These are phyloP conservation scores for Lactifluus pinguis DNA, from an alignment of 768 basidiomycete genomes.

Conservation along the genomic window DNA sequence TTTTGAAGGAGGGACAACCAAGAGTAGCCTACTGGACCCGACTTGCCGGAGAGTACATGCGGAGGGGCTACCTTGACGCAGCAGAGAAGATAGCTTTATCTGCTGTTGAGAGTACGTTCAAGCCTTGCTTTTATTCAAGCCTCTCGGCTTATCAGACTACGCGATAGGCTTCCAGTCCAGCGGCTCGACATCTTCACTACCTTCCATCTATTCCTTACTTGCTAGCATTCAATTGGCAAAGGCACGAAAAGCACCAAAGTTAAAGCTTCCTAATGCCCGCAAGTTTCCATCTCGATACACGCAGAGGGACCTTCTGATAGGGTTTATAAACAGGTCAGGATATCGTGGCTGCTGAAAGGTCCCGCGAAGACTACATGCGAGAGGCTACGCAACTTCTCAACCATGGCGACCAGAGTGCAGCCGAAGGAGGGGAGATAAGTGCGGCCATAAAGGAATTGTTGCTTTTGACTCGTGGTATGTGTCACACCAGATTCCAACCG, in stretches of 20 bases:
- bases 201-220: slow-evolving; percentile 70
- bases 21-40: slow-evolving; percentile 71
- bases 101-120: slow-evolving; percentile 55
- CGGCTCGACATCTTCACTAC: slow-evolving; percentile 41
- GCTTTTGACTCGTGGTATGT: slow-evolving; percentile 58
- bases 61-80: slow-evolving; percentile 60
- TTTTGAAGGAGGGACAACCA: slow-evolving; percentile 65
- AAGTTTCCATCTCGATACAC: slow-evolving; percentile 26
- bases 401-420: slow-evolving; percentile 40
- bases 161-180: slow-evolving; percentile 43
- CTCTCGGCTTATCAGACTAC: slow-evolving; percentile 16
- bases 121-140: neutral
- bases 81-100: slow-evolving; percentile 68
- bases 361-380: slow-evolving; percentile 59
- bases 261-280: slow-evolving; percentile 67
- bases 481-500: neutral
- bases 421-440: slow-evolving; percentile 51
- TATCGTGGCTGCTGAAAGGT: slow-evolving; percentile 44
- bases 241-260: slow-evolving; percentile 78
- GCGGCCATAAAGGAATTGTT: slow-evolving; percentile 40
- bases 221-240: slow-evolving; percentile 79
- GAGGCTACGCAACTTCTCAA: slow-evolving; percentile 68
- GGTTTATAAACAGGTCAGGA: slow-evolving; percentile 46
- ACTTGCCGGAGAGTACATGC: slow-evolving; percentile 84
- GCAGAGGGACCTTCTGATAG: neutral